These are phyloP conservation scores for Hymenoscyphus scutula DNA, from an alignment of 2,329 filamentous ascomycete genomes.

Conservation along the genomic window DNA sequence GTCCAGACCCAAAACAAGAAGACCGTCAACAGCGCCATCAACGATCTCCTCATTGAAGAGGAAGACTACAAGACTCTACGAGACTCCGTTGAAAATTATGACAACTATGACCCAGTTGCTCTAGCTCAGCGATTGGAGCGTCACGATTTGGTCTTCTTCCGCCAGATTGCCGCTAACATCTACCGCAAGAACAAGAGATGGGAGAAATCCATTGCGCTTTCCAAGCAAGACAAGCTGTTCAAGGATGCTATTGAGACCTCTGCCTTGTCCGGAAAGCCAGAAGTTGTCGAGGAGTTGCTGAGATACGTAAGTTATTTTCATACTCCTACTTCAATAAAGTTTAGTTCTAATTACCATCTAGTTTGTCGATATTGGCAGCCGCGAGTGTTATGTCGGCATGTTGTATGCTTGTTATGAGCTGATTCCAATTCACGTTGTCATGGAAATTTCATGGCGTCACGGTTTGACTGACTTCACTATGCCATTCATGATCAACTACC, in stretches of 20 bases:
- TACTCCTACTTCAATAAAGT: constrained; percentile 13
- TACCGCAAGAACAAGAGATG: constrained; percentile 99
- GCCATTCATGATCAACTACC: constrained; percentile 99
- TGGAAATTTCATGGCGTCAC: constrained; percentile 96
- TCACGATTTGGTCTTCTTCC: constrained; percentile 98
- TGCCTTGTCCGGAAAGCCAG: constrained; percentile 83
- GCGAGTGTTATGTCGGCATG: constrained; percentile 99
- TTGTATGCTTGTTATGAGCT: constrained; percentile 98
- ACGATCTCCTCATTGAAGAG: constrained; percentile 95
- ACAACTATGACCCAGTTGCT: constrained; percentile 96
- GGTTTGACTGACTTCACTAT: constrained; percentile 96
- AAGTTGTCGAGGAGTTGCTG: constrained; percentile 92
- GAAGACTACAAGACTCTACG: constrained; percentile 98
- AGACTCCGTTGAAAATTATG: constrained; percentile 97
- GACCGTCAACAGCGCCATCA: constrained; percentile 95
- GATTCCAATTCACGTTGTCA: constrained; percentile 84
- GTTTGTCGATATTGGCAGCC: constrained; percentile 99
- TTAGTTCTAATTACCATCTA: constrained; percentile 43
- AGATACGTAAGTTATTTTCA: constrained; percentile 83
- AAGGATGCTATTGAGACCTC: constrained; percentile 99
- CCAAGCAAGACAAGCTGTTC: constrained; percentile 99
- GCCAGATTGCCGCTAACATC: constrained; percentile 95
- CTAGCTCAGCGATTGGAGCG: constrained; percentile 91
- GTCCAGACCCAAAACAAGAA: constrained; percentile 98
- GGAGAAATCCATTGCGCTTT: constrained; percentile 97